phyloP scores from a whole-genome alignment of 805 yeast species.

The Metahyphopichia silvanorum region DNA sequence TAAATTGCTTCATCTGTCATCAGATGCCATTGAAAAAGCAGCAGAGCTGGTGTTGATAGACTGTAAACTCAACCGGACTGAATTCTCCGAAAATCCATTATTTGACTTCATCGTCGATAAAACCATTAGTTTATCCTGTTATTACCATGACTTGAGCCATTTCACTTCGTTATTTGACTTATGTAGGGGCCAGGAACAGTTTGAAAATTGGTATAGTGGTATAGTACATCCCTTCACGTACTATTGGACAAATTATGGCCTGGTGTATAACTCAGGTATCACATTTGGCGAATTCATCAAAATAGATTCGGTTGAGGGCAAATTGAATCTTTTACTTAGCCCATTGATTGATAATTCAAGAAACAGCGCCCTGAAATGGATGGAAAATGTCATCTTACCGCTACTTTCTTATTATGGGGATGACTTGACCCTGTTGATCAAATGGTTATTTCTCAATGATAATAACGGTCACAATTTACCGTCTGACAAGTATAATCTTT shows the following conservation, averaged over 20 bases:
- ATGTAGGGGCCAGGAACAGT: slow-evolving; percentile 11
- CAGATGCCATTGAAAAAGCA: not conserved
- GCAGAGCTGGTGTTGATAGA: not conserved
- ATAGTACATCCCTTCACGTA: too few species aligned
- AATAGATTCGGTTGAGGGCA: slow-evolving; percentile 8
- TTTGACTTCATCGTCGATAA: slow-evolving; percentile 14
- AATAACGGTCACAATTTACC: not conserved
- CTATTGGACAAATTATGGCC: slow-evolving; percentile 25
- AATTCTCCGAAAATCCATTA: not conserved
- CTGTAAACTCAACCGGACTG: not conserved
- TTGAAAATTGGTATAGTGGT: slow-evolving; percentile 19
- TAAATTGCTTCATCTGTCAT: too few species aligned
- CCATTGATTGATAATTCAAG: slow-evolving; percentile 18
- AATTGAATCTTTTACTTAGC: slow-evolving; percentile 18
- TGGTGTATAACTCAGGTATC: slow-evolving; percentile 3
- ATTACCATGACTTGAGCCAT: slow-evolving; percentile 13
- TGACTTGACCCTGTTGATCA: slow-evolving; percentile 21
- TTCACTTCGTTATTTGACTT: slow-evolving; percentile 12
- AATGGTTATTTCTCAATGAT: slow-evolving; percentile 18
- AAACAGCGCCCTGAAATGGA: slow-evolving; percentile 20
- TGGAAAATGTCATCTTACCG: slow-evolving; percentile 28
- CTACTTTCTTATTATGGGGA: slow-evolving; percentile 13
- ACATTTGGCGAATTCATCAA: slow-evolving; percentile 13
- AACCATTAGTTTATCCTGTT: slow-evolving; percentile 15
- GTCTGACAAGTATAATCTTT: slow-evolving; percentile 15